Evolutionary conservation across 2,329 filamentous ascomycete species (phyloP), one percentile per base, ranked within the genome.

Genomic region (Diaporthe citriasiana): DNA sequence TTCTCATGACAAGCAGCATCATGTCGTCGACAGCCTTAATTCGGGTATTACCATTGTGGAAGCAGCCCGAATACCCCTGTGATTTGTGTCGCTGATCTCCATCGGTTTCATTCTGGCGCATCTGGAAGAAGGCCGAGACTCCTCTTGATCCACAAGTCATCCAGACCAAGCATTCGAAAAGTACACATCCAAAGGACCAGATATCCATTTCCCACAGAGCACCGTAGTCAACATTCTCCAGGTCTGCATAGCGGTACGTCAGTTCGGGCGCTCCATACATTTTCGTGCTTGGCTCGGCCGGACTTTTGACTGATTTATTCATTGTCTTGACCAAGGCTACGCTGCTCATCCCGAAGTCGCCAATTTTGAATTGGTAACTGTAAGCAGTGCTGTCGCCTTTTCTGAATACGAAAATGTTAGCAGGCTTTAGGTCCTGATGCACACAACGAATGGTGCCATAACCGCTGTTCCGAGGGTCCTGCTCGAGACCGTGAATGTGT

Each of bases 61-160:
- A 59, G 15, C 56, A 59, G 13, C 56, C 56, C 4, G 56, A 59
- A 42, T 59, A 59, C 27, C 56, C 56, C 27, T 59, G 56, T 22
- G 35, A 4, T 15, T 6, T 15, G 10, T 40, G 22, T 12, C 22
- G 19, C 10, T 1, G 33, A 17, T 15, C 56, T 13, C 0, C 9
- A 12, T 42, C 56, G 5, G 56, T 59, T 7, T 40, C 56, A 1
- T 2, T 12, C 35, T 42, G 56, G 0, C 56, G 35, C 33, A 42
- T 27, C 13, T 7, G 10, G 35, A 59, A 59, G n/a, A 42, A 59
- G 1, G 15, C 56, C 12, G 13, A 25, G 17, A 40, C 0, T 40
- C 56, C 56, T 17, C 56, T 40, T 1, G 35, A 40, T 42, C 56
- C 56, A 59, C 56, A 59, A 0, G n/a, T 40, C 8, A 7, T 40